Evolutionary conservation across 129 eudicot species (phyloP).

Genomic region (Rutidosis leptorrhynchoides): DNA sequence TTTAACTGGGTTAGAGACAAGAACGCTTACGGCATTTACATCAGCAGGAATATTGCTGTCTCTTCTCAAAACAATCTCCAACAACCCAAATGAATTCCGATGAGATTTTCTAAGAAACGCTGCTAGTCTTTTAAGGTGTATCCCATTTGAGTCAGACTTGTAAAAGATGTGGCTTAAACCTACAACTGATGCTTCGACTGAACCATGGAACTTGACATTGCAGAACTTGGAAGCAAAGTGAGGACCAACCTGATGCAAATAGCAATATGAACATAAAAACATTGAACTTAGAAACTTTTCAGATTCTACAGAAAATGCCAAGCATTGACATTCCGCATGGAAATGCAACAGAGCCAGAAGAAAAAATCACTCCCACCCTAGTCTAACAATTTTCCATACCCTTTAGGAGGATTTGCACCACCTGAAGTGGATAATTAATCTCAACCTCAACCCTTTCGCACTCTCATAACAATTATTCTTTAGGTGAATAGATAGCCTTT

Average conservation of each 20-base stretch:
- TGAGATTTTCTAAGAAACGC: constrained; percentile 44
- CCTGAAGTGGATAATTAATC: no score
- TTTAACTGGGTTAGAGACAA: constrained; percentile 49
- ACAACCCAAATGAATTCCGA: constrained; percentile 47
- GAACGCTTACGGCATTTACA: constrained; percentile 71
- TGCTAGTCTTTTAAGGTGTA: constrained; percentile 67
- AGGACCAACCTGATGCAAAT: constrained; percentile 49
- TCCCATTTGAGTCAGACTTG: constrained; percentile 66
- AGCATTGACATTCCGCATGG: no score
- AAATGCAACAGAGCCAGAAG: no score
- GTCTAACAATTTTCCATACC: no score
- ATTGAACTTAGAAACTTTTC: no score
- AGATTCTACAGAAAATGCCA: no score
- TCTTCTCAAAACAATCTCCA: constrained; percentile 68
- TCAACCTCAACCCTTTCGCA: no score
- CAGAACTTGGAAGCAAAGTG: no score
- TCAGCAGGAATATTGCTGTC: constrained; percentile 64
- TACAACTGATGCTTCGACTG: constrained; percentile 81
- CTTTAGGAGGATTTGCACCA: no score
- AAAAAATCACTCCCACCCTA: no score
- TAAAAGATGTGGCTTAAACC: constrained; percentile 74
- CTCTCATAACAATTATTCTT: no score
- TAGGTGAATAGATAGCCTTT: no score
- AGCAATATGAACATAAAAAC: background rate
- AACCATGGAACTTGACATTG: constrained; percentile 50